phyloP scores from a whole-genome alignment of 2,329 filamentous ascomycete genomes.

The Trichoderma aggressivum region DNA sequence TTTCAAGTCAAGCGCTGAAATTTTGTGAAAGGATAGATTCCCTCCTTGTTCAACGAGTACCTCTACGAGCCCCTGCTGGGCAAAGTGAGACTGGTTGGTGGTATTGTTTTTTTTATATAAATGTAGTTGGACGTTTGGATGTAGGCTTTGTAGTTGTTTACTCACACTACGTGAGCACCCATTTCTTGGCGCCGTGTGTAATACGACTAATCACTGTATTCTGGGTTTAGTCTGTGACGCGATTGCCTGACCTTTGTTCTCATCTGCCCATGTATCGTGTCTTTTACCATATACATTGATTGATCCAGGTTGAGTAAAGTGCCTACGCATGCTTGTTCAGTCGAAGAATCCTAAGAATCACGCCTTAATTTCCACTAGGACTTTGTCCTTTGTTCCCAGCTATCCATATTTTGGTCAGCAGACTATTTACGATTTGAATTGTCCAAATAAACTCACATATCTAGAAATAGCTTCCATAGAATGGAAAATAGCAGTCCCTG shows the following conservation, averaged over 20 bases:
- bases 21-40: neutral
- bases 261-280: neutral
- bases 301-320: neutral
- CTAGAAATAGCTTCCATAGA: conserved; percentile 47
- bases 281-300: neutral
- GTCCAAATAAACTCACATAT: conserved; percentile 39
- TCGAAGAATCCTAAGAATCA: neutral
- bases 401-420: neutral
- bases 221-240: neutral
- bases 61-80: neutral
- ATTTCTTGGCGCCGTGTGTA: neutral
- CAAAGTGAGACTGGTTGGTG: neutral
- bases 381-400: conserved; percentile 10
- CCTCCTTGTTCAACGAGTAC: neutral
- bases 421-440: neutral
- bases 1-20: neutral
- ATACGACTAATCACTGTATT: neutral
- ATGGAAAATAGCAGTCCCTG: conserved; percentile 48
- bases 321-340: neutral
- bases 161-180: neutral
- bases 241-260: neutral
- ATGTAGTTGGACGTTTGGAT: neutral
- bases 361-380: neutral
- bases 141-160: neutral
- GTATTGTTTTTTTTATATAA: neutral